A percentile compares a stretch with the other conserved stretches of the same genome.
Evolutionary conservation across 78 protist species (phyloP).

Genomic region (Parvularia atlantis): DNA sequence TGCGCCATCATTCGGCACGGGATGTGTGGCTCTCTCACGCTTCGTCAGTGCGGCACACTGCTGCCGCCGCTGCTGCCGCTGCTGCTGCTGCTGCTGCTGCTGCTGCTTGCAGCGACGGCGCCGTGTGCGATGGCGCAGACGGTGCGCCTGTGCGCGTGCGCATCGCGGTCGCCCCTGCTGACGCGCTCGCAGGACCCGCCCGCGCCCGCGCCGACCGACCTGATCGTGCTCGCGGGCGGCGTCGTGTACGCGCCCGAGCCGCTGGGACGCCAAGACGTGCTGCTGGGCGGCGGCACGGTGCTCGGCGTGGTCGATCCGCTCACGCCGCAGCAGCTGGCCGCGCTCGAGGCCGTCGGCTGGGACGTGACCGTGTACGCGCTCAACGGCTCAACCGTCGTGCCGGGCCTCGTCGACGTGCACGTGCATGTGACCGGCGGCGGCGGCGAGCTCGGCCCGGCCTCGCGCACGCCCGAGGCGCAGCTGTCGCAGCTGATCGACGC

Average conservation of each 20-base stretch:
- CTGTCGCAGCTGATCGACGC: background rate
- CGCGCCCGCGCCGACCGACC: no score
- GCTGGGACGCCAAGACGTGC: background rate
- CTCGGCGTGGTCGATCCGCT: background rate
- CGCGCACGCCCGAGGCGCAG: constrained; percentile 1
- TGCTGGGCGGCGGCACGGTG: background rate
- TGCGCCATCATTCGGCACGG: no score
- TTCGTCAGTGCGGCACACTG: no score
- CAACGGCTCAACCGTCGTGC: background rate
- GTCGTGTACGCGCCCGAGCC: background rate
- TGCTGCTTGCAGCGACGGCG: no score
- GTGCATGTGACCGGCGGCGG: constrained; percentile 24
- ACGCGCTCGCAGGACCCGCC: no score
- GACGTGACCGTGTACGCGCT: background rate
- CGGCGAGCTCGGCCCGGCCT: constrained; percentile 14
- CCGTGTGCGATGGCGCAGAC: no score
- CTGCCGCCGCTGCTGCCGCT: no score
- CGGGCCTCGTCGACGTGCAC: constrained; percentile 19
- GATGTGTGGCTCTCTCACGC: no score
- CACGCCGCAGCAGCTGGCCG: background rate
- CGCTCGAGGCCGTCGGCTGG: background rate
- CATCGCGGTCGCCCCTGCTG: no score
- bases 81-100: no score
- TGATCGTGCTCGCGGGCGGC: no score
- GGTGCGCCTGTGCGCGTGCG: no score